Evolutionary conservation across 2,329 filamentous ascomycete genomes (phyloP).

Genomic region (Paradendryphiella salina): DNA sequence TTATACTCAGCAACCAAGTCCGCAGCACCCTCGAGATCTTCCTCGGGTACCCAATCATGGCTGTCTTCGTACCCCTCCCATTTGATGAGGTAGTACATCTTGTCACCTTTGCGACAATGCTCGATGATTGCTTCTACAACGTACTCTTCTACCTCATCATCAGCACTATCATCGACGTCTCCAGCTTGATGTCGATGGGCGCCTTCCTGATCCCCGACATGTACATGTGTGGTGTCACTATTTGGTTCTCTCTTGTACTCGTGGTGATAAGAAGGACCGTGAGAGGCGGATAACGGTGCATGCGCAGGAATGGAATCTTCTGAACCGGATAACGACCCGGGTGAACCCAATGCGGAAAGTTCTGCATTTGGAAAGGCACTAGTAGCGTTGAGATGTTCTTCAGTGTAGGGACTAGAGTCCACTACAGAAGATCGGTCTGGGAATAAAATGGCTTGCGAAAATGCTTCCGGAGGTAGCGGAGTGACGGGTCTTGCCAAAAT

Average conservation of each 20-base stretch:
- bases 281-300: not conserved
- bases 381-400: not conserved
- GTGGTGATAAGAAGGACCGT: not conserved
- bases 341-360: not conserved
- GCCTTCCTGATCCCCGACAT: no score
- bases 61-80: constrained; percentile 41
- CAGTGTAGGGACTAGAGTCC: not conserved
- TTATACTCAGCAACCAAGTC: constrained; percentile 37
- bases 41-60: constrained; percentile 37
- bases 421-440: not conserved
- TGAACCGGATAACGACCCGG: not conserved
- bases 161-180: constrained; percentile 2
- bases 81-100: constrained; percentile 40
- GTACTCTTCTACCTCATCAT: constrained; percentile 29
- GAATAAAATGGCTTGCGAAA: not conserved
- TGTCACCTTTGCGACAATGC: constrained; percentile 26
- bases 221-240: not conserved
- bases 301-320: constrained; percentile 9
- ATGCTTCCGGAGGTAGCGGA: not conserved
- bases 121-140: constrained; percentile 36
- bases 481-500: not conserved
- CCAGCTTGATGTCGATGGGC: no score
- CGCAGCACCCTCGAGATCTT: constrained; percentile 31
- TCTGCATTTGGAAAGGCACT: not conserved
- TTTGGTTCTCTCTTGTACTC: no score